phyloP scores from a whole-genome alignment of 805 yeast genomes.

The Ogataea saltuana region DNA sequence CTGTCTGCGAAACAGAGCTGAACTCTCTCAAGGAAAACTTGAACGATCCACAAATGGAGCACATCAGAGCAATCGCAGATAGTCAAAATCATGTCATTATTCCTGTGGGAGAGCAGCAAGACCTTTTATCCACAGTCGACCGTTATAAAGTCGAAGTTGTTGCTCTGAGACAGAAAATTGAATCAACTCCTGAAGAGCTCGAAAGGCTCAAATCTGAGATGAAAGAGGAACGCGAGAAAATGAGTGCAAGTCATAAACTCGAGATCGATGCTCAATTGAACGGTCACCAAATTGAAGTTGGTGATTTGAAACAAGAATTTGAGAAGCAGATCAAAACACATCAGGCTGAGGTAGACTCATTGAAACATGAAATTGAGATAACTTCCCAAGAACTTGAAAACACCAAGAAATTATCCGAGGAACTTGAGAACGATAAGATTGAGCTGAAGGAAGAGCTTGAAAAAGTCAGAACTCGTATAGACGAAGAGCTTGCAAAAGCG shows the following conservation, averaged over 20 bases:
- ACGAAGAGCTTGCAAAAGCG: neutral
- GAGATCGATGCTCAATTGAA: neutral
- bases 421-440: no score
- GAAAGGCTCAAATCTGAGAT: neutral
- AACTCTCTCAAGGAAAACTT: constrained; percentile 16
- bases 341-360: no score
- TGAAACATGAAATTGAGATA: no score
- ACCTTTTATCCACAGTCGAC: neutral
- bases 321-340: no score
- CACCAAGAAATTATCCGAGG: no score
- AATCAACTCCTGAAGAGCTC: neutral
- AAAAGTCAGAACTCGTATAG: neutral
- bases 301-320: constrained; percentile 9
- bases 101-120: constrained; percentile 5
- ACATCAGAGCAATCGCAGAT: constrained; percentile 26
- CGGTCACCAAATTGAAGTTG: neutral
- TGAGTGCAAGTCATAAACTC: no score
- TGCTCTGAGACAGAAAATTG: neutral
- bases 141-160: neutral
- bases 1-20: constrained; percentile 2
- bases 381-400: no score
- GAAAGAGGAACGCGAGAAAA: constrained; percentile 1
- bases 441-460: constrained; percentile 3
- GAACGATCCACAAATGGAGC: constrained; percentile 29
- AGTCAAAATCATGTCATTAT: constrained; percentile 9